Percentiles rank a stretch among this genome's conserved stretches.
phyloP scores from a whole-genome alignment of 1,284 basidiomycete genomes.

The Coriolopsis trogii region DNA sequence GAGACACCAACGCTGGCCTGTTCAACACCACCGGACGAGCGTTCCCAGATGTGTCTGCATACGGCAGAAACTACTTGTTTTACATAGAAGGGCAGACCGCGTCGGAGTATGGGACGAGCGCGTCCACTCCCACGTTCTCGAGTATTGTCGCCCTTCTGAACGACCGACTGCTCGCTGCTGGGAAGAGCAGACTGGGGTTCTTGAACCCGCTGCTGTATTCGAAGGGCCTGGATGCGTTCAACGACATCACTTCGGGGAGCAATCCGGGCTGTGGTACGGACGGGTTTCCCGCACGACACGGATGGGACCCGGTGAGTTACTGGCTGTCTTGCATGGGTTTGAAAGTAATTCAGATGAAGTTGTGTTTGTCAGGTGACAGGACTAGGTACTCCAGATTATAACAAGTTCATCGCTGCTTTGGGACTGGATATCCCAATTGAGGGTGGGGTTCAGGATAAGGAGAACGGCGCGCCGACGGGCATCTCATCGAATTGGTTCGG shows the following conservation, averaged over 20 bases:
- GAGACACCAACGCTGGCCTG: constrained; percentile 40
- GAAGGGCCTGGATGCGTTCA: constrained; percentile 32
- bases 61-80: constrained; percentile 51
- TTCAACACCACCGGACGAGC: constrained; percentile 49
- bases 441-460: too few relatives aligned
- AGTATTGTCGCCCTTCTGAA: constrained; percentile 61
- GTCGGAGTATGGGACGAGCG: constrained; percentile 47
- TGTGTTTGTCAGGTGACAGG: constrained; percentile 53
- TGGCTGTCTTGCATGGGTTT: background rate
- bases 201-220: constrained; percentile 58
- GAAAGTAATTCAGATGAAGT: background rate
- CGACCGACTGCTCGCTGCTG: constrained; percentile 53
- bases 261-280: constrained; percentile 36
- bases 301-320: constrained; percentile 41
- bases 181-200: constrained; percentile 57
- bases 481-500: too few relatives aligned
- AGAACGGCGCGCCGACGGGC: too few relatives aligned
- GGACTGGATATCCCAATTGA: too few relatives aligned
- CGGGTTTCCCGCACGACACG: constrained; percentile 37
- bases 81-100: constrained; percentile 48
- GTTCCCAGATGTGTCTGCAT: constrained; percentile 6
- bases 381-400: constrained; percentile 63
- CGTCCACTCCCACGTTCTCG: constrained; percentile 50
- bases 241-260: constrained; percentile 26
- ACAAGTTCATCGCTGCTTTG: constrained; percentile 43